Conservation (phyloP, 371 early-diverging fungal species). For the Dentiscutata heterogama region DNA sequence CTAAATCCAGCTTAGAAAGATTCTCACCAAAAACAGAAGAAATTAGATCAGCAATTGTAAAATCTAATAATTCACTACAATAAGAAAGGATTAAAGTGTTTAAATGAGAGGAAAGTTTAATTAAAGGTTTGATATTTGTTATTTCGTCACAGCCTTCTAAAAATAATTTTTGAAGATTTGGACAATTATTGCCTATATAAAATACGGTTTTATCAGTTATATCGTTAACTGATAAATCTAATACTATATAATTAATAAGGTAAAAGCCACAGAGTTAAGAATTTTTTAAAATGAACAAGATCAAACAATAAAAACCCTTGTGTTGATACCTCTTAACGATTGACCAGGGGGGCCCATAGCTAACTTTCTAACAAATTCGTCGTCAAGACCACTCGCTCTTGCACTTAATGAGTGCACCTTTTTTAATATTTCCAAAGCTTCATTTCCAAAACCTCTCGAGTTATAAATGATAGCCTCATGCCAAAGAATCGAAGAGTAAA, state of each 20-base stretch:
- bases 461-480: slow-evolving; percentile 12
- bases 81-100: background rate
- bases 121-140: slow-evolving; percentile 4
- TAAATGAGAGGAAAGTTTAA: background rate
- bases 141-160: slow-evolving; percentile 32
- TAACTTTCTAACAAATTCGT: slow-evolving; percentile 14
- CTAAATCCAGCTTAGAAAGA: slow-evolving; percentile 20
- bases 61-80: slow-evolving; percentile 12
- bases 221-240: slow-evolving; percentile 12
- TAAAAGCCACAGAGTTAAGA: background rate
- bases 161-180: slow-evolving; percentile 4
- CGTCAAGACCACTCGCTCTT: background rate
- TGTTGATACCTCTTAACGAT: slow-evolving; percentile 15
- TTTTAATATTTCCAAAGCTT: background rate
- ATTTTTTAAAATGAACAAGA: background rate
- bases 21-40: background rate
- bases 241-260: slow-evolving; percentile 23
- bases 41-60: background rate
- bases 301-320: background rate
- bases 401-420: background rate
- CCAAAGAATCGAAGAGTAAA: slow-evolving; percentile 7
- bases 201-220: background rate
- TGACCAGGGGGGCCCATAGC: background rate
- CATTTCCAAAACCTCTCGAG: background rate
- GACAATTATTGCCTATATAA: slow-evolving; percentile 5